These are phyloP conservation scores for Leccinum sublutescens DNA, from an alignment of 768 basidiomycete genomes.

Conservation along the genomic window DNA sequence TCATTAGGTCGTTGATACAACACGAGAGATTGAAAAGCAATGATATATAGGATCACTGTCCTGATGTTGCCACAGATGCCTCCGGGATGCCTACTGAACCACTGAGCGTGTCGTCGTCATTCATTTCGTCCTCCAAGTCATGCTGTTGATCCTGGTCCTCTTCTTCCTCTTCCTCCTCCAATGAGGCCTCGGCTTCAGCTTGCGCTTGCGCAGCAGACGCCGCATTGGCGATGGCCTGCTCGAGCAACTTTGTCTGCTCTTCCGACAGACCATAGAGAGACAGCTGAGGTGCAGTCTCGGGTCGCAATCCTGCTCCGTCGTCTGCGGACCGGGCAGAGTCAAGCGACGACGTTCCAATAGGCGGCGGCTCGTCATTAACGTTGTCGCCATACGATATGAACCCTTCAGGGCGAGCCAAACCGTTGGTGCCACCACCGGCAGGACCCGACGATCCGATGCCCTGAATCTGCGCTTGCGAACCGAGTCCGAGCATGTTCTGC, in stretches of 20 bases:
- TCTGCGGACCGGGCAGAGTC: conserved; percentile 9
- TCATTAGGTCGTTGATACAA: conserved; percentile 22
- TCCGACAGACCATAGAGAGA: conserved; percentile 72
- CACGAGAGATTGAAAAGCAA: conserved; percentile 4
- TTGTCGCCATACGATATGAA: neutral
- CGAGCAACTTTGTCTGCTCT: conserved; percentile 66
- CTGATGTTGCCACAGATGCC: conserved; percentile 1
- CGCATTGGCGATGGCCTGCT: conserved; percentile 72
- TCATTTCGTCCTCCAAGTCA: conserved; percentile 18
- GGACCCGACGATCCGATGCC: neutral
- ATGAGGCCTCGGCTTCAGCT: conserved; percentile 73
- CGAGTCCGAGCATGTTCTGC: conserved; percentile 34
- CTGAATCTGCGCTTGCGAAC: conserved; percentile 17
- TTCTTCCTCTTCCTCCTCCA: conserved; percentile 63
- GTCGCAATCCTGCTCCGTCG: conserved; percentile 2
- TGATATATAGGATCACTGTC: conserved; percentile 24
- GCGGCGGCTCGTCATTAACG: conserved; percentile 3
- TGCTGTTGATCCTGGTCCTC: conserved; percentile 41
- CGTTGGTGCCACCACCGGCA: neutral
- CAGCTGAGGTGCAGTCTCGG: conserved; percentile 38
- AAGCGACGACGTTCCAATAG: neutral
- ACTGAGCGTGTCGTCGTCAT: conserved; percentile 4
- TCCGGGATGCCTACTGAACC: conserved; percentile 10
- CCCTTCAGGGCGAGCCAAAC: conserved; percentile 12
- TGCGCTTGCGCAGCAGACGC: conserved; percentile 74